Base-by-base conservation (phyloP, 768 basidiomycete species). In the Boletus subparvulus region DNA sequence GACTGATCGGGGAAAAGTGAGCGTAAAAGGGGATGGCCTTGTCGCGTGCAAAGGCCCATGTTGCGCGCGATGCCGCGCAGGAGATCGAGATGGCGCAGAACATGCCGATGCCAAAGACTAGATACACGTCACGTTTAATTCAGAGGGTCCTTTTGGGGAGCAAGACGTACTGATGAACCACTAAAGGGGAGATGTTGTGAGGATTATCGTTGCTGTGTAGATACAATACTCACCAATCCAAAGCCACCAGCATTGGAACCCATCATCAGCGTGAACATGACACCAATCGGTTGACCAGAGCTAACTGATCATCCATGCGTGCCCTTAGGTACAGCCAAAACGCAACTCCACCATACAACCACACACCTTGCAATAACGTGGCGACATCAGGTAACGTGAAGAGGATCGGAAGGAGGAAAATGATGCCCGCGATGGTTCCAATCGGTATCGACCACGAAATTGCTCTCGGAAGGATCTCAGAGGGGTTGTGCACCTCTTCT, bases 21-120 rank as follows among this genome's bases (percentile, higher is more conserved):
- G 56, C 47, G 36, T 80, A 77, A 43, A 81, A 77, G 2, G 85
- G 87, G 41, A 88, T 82, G 1, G 83, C 87, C 56, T 78, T 78
- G 71, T 88, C 87, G 3, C 87, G 78, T 0, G 85, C 82, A 66
- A 88, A 88, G 45, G 83, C 83, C 87, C 86, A 88, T 3, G 86
- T 87, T 32, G 83, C 81, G 17, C 86, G 81, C 13, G 85, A 87
- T 37, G 86, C 83, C 10, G 85, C 85, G 50, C 83, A 85, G 40
- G 81, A 80, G 58, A 84, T 83, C 17, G 86, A 86, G 54, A 87
- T 82, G 39, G 83, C 79, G 52, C 86, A 87, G 71, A 87, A 86
- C 58, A 84, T 70, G 10, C 77, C 78, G 47, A 80, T 71, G 11
- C 79, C 80, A 51, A 84, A 82, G 60, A 86, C 84, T 75, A 52